Evolutionary conservation across 1,139 yeast species (phyloP), one percentile per base, ranked within the genome.

Genomic region (Candida labiduridarum): DNA sequence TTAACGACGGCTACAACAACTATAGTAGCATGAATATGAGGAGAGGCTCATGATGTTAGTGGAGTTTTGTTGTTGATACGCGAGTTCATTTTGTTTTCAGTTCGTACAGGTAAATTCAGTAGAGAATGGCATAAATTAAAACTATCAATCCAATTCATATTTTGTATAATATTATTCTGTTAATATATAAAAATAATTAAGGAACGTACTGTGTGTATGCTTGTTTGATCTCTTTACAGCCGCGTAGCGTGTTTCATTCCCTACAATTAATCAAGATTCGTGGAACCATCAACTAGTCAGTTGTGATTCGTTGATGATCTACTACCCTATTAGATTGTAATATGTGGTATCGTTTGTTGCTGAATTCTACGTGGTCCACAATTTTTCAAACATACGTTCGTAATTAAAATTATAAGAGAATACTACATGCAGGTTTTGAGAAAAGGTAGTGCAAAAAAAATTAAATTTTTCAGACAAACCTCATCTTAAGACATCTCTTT

Each of bases 141-240:
- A 11, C 7, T 8, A 38, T 34, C 18, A 8, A 34, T 12, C 14
- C n/a, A 12, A n/a, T 38, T 14, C 30, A 38, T 12, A 31, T 15
- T 40, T 40, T 40, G 43, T 40, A 40, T 40, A 40, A 40, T 40
- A 40, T 29, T 40, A 27, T 14, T 40, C 15, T 40, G 41, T 38
- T 38, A 38, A 38, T 38, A 36, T 36, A 38, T 38, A 38, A 38
- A 38, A 38, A 38, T 22, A 12, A 22, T 38, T n/a, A 34, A 34
- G 6, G 18, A 34, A 7, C 35, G 5, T 10, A 4, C 3, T n/a
- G 8, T 14, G 16, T 31, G 35, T 31, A 25, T 4, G 29, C 10
- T 4, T 4, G 29, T 25, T 22, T 25, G 29, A 25, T 25, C 29
- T 25, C 9, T 25, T 7, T 25, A 25, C 10, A 25, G 4, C 4